Evolutionary conservation across 306 rosid genomes (phyloP).

Genomic region (Cicer chorassanicum): DNA sequence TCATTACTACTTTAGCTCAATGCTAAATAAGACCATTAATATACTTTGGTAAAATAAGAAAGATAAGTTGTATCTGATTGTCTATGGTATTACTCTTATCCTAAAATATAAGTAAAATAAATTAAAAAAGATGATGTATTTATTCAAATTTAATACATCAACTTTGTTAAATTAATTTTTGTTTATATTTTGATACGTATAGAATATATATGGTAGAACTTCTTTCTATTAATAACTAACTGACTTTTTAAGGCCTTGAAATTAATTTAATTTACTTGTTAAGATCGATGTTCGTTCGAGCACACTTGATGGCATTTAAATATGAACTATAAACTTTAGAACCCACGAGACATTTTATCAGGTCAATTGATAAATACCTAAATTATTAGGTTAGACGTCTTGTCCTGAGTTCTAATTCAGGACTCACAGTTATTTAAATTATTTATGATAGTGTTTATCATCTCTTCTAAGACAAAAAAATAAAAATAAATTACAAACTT

Average conservation of each 20-base stretch:
- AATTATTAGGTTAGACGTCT: accelerated
- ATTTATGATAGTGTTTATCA: no score
- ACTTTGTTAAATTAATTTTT: no score
- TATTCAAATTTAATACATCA: no score
- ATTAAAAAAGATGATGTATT: no score
- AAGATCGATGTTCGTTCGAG: slow-evolving; percentile 20
- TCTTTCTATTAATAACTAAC: slow-evolving; percentile 19
- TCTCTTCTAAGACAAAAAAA: no score
- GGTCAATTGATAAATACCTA: no score
- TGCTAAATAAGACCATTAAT: slow-evolving; percentile 29
- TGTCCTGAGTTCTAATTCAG: accelerated
- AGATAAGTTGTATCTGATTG: slow-evolving; percentile 10
- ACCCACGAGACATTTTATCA: accelerated
- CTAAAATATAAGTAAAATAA: no score
- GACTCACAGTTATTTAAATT: no score
- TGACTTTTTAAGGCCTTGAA: not conserved
- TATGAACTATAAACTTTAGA: not conserved
- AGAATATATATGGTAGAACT: not conserved
- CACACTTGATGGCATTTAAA: not conserved
- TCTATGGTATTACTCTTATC: no score
- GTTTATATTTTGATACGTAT: no score
- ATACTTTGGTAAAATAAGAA: slow-evolving; percentile 18
- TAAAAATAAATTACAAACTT: no score
- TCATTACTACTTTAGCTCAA: slow-evolving; percentile 36
- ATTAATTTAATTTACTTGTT: not conserved